These are phyloP conservation scores for Citrullus mucosospermus DNA, from an alignment of 306 rosid genomes.

Conservation along the genomic window DNA sequence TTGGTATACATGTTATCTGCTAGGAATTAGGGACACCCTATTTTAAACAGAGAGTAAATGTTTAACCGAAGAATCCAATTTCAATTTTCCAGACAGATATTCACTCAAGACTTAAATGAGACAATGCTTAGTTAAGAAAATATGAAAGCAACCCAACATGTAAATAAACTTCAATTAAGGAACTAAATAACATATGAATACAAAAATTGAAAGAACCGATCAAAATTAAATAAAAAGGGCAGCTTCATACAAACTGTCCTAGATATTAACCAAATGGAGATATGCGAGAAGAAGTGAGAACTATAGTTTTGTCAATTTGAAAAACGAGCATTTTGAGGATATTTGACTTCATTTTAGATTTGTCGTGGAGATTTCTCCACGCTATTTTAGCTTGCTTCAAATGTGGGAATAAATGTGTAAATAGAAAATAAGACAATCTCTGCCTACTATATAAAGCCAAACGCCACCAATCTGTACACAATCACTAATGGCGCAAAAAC, in stretches of 20 bases:
- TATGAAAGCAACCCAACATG: background rate
- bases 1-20: background rate
- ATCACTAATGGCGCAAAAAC: background rate
- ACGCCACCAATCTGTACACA: background rate
- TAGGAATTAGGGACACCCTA: background rate
- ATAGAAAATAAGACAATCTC: background rate
- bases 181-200: background rate
- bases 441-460: background rate
- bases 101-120: background rate
- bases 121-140: background rate
- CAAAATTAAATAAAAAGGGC: background rate
- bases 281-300: background rate
- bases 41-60: background rate
- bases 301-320: background rate
- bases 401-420: background rate
- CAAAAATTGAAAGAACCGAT: background rate
- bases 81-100: background rate
- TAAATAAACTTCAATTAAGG: background rate
- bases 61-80: background rate
- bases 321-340: background rate
- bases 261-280: background rate
- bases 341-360: background rate
- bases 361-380: background rate
- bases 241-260: background rate
- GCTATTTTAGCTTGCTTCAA: background rate